Evolutionary conservation across 164 flowering plant genomes (phyloP).

Genomic region (Chimonanthus praecox): DNA sequence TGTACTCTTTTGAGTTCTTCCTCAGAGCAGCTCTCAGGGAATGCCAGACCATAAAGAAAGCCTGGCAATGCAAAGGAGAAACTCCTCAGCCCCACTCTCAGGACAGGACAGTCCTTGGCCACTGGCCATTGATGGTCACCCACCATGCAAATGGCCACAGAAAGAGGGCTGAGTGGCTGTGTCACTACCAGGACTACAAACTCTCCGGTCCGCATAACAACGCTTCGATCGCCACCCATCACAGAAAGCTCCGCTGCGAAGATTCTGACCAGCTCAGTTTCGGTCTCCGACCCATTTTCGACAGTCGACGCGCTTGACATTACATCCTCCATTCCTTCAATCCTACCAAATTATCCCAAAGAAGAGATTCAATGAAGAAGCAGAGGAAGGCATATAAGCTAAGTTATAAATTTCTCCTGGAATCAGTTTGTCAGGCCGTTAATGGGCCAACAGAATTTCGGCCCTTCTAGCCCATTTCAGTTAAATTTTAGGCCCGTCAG

Average conservation of each 20-base stretch:
- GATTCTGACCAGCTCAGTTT: background rate
- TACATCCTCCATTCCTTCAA: conserved; percentile 3
- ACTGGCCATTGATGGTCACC: conserved; percentile 20
- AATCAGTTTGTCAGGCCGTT: background rate
- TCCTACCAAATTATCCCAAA: background rate
- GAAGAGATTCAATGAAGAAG: background rate
- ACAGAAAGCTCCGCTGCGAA: conserved; percentile 3
- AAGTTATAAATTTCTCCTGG: background rate
- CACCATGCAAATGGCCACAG: conserved; percentile 10
- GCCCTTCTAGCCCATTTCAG: too few species aligned
- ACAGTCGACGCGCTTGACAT: conserved; percentile 2
- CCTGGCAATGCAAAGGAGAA: conserved; percentile 18
- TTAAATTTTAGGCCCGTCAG: too few species aligned
- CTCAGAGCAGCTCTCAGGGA: conserved; percentile 6
- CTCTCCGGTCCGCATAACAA: conserved; percentile 9
- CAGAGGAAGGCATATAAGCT: background rate
- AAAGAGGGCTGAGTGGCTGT: conserved; percentile 6
- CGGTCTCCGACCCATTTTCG: background rate
- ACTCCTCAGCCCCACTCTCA: conserved; percentile 8
- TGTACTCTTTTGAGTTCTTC: background rate
- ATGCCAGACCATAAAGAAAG: conserved; percentile 12
- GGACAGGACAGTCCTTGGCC: conserved; percentile 12
- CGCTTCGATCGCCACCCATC: conserved; percentile 2
- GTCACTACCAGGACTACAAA: conserved; percentile 2
- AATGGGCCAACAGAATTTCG: too few species aligned